phyloP scores from a whole-genome alignment of 257 asterid genomes.

The Avicennia marina region DNA sequence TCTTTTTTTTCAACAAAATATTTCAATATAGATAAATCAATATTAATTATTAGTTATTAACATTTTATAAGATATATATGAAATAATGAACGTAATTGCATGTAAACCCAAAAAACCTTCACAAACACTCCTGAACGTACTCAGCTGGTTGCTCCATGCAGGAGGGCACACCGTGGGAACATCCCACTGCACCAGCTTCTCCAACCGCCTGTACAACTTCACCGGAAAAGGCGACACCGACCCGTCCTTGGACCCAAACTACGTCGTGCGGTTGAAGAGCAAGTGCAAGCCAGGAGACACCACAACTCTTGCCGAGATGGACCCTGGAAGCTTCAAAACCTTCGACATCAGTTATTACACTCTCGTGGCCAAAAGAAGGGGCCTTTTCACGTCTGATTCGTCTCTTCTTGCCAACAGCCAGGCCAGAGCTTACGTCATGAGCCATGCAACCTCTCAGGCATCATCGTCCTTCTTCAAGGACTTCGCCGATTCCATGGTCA shows the following conservation, averaged over 20 bases:
- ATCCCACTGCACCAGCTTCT: conserved; percentile 46
- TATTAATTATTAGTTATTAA: no score
- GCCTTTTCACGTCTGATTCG: conserved; percentile 42
- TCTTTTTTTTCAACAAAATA: no score
- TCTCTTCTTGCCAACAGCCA: conserved; percentile 38
- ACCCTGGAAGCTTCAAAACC: conserved; percentile 46
- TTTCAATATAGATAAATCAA: no score
- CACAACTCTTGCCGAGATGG: conserved; percentile 46
- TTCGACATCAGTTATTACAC: conserved; percentile 42
- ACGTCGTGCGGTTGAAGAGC: conserved; percentile 27
- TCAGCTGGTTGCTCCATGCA: no score
- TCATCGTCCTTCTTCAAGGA: conserved; percentile 30
- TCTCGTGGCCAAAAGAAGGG: conserved; percentile 36
- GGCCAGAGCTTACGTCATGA: conserved; percentile 32
- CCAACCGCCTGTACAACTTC: conserved; percentile 55
- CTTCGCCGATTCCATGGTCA: conserved; percentile 44
- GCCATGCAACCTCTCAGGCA: conserved; percentile 18
- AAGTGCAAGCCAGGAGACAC: conserved; percentile 36
- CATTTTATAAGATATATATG: no score
- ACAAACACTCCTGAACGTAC: no score
- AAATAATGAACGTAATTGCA: no score
- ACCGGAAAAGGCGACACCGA: conserved; percentile 58
- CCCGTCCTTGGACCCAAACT: conserved; percentile 48
- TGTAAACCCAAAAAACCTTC: no score
- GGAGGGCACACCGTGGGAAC: conserved; percentile 61